Conservation (phyloP, 129 eudicot species). For the Centaurea solstitialis region DNA sequence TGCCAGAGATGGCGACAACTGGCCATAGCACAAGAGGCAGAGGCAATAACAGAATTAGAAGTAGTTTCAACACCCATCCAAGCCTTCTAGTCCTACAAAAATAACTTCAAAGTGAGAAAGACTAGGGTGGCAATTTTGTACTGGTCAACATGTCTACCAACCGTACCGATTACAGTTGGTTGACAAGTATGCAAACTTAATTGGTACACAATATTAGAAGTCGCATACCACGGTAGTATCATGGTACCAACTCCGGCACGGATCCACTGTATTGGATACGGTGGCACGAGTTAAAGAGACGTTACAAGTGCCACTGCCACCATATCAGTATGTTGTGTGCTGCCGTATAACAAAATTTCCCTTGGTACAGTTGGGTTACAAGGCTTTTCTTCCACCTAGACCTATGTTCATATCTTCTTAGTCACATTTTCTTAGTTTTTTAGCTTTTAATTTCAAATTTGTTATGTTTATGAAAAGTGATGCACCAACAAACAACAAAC, state of each 20-base stretch:
- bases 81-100: conserved; percentile 67
- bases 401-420: too few species aligned
- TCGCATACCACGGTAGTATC: neutral
- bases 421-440: too few species aligned
- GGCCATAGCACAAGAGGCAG: conserved; percentile 82
- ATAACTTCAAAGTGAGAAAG: neutral
- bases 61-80: conserved; percentile 71
- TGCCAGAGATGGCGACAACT: conserved; percentile 45
- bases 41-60: conserved; percentile 54
- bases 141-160: neutral
- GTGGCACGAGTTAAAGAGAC: too few species aligned
- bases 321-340: too few species aligned
- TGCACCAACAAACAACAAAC: too few species aligned
- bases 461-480: too few species aligned
- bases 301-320: too few species aligned
- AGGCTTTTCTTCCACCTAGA: too few species aligned
- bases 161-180: neutral
- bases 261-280: too few species aligned
- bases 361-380: too few species aligned
- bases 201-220: neutral
- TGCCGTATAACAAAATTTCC: too few species aligned
- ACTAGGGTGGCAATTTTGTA: neutral
- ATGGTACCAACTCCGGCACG: neutral
- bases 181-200: neutral
- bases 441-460: too few species aligned